Conservation (phyloP, 2,329 filamentous ascomycete genomes). For the Erysiphe pulchra region DNA sequence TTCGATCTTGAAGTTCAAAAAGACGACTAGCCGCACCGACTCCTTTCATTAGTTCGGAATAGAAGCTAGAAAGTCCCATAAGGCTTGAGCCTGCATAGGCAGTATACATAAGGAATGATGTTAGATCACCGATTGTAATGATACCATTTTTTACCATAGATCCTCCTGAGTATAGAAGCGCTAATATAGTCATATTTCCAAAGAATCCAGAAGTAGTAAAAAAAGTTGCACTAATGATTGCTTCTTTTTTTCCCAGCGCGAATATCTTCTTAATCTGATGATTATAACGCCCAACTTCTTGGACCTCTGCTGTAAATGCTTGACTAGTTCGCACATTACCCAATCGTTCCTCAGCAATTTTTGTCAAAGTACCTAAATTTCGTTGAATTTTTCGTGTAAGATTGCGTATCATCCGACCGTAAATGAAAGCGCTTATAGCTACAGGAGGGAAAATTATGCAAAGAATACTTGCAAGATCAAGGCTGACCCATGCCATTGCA, state of each 20-base stretch:
- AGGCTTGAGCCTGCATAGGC: constrained; percentile 66
- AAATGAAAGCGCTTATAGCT: constrained; percentile 72
- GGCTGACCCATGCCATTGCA: constrained; percentile 88
- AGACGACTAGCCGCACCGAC: constrained; percentile 88
- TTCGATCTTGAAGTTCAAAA: constrained; percentile 83
- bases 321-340: constrained; percentile 94
- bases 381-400: constrained; percentile 82
- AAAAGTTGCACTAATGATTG: constrained; percentile 72
- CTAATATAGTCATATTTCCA: constrained; percentile 89
- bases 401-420: constrained; percentile 69
- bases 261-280: constrained; percentile 82
- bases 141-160: constrained; percentile 66
- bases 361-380: constrained; percentile 76
- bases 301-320: constrained; percentile 78
- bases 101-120: constrained; percentile 96
- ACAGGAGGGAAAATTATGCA: constrained; percentile 75
- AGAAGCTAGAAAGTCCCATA: constrained; percentile 86
- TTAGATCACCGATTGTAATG: constrained; percentile 77
- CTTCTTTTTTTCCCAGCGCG: constrained; percentile 61
- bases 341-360: constrained; percentile 92
- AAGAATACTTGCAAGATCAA: constrained; percentile 70
- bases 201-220: constrained; percentile 70
- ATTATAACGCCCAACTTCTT: constrained; percentile 81
- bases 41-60: constrained; percentile 97
- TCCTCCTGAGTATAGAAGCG: constrained; percentile 71